Conservation (phyloP, 2,329 filamentous ascomycete genomes). For the Coniella vitis region DNA sequence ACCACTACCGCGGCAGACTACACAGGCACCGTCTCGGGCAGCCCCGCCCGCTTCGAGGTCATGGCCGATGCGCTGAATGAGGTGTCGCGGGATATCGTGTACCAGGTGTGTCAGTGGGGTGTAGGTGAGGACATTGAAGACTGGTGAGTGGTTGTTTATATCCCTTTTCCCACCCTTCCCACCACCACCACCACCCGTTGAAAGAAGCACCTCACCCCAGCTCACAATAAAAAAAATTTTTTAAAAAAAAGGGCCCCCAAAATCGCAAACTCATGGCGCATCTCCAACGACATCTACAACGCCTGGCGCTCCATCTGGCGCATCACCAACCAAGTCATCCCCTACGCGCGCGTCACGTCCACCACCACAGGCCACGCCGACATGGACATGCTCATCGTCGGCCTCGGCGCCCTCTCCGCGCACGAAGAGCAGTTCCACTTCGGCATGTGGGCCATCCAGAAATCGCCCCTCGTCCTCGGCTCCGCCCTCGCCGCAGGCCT, state of each 20-base stretch:
- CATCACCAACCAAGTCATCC: constrained; percentile 44
- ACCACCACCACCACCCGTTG: too few relatives aligned
- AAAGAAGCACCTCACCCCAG: too few relatives aligned
- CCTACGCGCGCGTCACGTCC: constrained; percentile 31
- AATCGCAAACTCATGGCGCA: constrained; percentile 42
- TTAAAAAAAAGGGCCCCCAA: constrained; percentile 36
- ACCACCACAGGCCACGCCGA: constrained; percentile 42
- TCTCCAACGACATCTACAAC: constrained; percentile 48
- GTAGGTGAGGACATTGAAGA: constrained; percentile 39
- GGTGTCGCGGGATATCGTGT: constrained; percentile 36
- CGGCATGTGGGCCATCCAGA: constrained; percentile 44
- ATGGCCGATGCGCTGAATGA: constrained; percentile 37
- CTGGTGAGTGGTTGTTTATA: constrained; percentile 26
- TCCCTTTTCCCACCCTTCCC: too few relatives aligned
- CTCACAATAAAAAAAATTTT: not conserved
- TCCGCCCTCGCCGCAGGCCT: constrained; percentile 32
- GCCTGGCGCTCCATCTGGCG: constrained; percentile 44
- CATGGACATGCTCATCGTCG: constrained; percentile 46
- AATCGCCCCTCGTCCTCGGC: constrained; percentile 43
- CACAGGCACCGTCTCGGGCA: constrained; percentile 30
- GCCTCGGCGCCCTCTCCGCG: constrained; percentile 36
- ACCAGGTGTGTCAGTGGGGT: constrained; percentile 48
- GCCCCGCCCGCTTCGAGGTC: constrained; percentile 35
- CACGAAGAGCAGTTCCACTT: constrained; percentile 47
- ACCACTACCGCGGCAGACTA: constrained; percentile 36